Evolutionary conservation across 768 basidiomycete genomes (phyloP), one percentile per base, ranked within the genome.

Genomic region (Kwoniella mangroviensis): DNA sequence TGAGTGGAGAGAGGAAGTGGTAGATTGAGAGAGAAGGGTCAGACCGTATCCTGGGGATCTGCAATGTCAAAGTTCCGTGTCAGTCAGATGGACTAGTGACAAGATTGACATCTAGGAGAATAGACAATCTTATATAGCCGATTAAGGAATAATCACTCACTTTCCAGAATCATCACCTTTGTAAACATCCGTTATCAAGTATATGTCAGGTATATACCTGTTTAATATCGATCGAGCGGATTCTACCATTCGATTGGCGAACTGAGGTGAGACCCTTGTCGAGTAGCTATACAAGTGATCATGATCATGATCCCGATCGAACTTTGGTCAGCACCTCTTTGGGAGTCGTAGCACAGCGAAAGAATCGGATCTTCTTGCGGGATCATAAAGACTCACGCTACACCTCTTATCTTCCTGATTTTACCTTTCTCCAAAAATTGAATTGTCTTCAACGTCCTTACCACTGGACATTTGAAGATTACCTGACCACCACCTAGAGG

Each of bases 181-280:
- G 85, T 97, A 98, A 24, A 98, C 94, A 73, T 99, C 97, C 3
- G 97, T 96, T 82, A 98, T 96, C 49, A 99, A 88, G 84, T 98
- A 98, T 34, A 98, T 94, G 81, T 99, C 97, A 45, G 97, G 96
- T 68, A 98, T 97, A 82, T 92, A 97, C 4, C 94, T 91, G 82
- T 98, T 98, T 54, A 99, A 86, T 24, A 99, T 87, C 2, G 93
- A 94, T 49, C 97, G 90, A 19, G 93, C 89, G 9, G 95, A 88
- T 76, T 98, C 96, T 60, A 99, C 97, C 90, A 98, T 93, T 49
- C 97, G 88, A 82, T 97, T 97, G 2, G 95, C 97, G 81, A 99
- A 93, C 80, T 98, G 95, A 24, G 97, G 97, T 73, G 90, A 96
- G 10, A 98, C 94, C 51, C 97, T 91, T 28, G 98, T 96, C 2